Evolutionary conservation across 169 alveolate species (phyloP).

Genomic region (Plasmodium malariae): DNA sequence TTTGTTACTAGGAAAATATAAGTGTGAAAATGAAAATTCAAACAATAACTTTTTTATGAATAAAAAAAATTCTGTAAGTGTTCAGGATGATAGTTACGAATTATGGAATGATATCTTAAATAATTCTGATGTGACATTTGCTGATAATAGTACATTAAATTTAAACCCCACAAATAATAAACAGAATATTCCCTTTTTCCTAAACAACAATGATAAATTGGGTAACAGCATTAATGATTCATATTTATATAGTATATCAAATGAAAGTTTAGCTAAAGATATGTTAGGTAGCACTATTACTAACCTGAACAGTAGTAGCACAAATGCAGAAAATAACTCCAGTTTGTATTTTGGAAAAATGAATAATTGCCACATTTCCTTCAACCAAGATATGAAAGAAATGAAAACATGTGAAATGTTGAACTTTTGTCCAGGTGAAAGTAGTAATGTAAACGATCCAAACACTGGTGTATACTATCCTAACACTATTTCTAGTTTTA

Average conservation of each 20-base stretch:
- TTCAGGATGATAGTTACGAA: not conserved
- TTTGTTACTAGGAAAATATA: conserved; percentile 25
- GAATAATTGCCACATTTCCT: too few species aligned
- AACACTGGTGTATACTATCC: not conserved
- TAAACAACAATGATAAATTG: not conserved
- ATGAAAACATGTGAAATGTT: too few species aligned
- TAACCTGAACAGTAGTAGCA: not conserved
- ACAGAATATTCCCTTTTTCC: too few species aligned
- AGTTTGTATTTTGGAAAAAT: too few species aligned
- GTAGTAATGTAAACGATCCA: too few species aligned
- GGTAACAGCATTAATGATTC: not conserved
- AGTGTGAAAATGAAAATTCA: not conserved
- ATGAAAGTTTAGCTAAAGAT: too few species aligned
- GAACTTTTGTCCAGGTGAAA: too few species aligned
- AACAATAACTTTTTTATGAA: not conserved
- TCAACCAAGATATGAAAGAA: too few species aligned
- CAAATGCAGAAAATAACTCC: not conserved
- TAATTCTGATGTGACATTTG: not conserved
- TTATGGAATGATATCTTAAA: not conserved
- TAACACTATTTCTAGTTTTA: not conserved
- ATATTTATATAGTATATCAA: not conserved
- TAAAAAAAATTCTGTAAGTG: not conserved
- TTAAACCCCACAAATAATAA: too few species aligned
- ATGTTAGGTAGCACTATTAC: not conserved
- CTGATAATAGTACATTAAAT: not conserved